These are phyloP conservation scores for Carex pumila DNA, from an alignment of 176 grass and related monocot species.

Conservation along the genomic window DNA sequence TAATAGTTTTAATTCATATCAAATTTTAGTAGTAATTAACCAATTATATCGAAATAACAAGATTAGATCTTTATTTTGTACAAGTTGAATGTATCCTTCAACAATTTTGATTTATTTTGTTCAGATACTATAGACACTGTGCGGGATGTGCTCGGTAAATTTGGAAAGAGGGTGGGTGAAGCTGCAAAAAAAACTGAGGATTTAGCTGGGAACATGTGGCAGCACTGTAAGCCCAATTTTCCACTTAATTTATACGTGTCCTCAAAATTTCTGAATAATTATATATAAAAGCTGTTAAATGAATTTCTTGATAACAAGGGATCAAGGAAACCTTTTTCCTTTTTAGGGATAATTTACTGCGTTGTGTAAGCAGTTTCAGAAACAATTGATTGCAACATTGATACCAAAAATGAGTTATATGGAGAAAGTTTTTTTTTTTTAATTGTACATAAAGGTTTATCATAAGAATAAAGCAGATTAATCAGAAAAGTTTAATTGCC, in stretches of 20 bases:
- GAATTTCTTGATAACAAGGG: neutral
- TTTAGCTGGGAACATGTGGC: conserved; percentile 85
- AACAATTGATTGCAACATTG: neutral
- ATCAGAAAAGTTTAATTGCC: neutral
- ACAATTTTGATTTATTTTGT: neutral
- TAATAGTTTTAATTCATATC: neutral
- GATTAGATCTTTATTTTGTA: neutral
- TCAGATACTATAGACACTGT: conserved; percentile 77
- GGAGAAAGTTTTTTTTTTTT: neutral
- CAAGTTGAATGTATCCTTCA: neutral
- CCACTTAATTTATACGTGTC: too few species aligned
- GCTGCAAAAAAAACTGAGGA: conserved; percentile 87
- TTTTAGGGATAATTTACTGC: neutral
- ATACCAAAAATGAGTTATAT: neutral
- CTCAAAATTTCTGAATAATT: neutral
- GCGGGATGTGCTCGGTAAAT: conserved; percentile 71
- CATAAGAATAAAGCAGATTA: neutral
- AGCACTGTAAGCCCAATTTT: conserved; percentile 60
- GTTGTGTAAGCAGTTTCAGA: neutral
- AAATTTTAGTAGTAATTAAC: neutral
- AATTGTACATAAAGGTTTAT: neutral
- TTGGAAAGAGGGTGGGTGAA: conserved; percentile 82
- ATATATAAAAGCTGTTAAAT: neutral
- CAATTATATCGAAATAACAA: neutral
- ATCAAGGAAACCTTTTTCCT: neutral